A percentile compares a stretch with the other conserved stretches of the same genome.
Conservation (phyloP, 208 protist species). For the Leishmania arabica region DNA sequence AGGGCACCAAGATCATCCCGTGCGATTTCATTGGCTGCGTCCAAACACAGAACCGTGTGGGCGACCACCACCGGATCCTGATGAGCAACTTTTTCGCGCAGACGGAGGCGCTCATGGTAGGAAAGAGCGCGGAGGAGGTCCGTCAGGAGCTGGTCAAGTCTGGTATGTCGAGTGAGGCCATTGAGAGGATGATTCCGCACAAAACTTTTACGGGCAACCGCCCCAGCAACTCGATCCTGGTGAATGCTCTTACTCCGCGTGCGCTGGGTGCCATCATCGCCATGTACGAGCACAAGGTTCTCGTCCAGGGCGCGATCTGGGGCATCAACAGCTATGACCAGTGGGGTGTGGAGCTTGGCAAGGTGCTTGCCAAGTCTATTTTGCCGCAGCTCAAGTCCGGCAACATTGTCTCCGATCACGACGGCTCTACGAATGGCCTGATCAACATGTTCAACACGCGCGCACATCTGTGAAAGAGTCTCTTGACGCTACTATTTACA, state of each 20-base stretch:
- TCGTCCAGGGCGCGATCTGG: constrained; percentile 97
- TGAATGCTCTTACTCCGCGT: constrained; percentile 94
- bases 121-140: constrained; percentile 91
- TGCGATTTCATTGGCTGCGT: constrained; percentile 96
- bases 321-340: constrained; percentile 98
- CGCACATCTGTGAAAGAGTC: constrained; percentile 45
- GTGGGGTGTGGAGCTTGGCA: constrained; percentile 98
- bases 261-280: constrained; percentile 95
- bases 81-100: constrained; percentile 98
- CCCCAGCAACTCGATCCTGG: constrained; percentile 96
- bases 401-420: constrained; percentile 73
- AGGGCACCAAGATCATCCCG: constrained; percentile 97
- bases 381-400: constrained; percentile 88
- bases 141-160: constrained; percentile 66
- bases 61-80: constrained; percentile 95
- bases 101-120: constrained; percentile 97
- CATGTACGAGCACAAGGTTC: constrained; percentile 98
- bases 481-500: neutral
- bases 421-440: constrained; percentile 95
- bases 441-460: constrained; percentile 94
- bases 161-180: constrained; percentile 57
- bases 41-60: constrained; percentile 91
- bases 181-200: constrained; percentile 66
- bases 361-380: constrained; percentile 97
- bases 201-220: constrained; percentile 94